Base-by-base conservation (phyloP, 139 green algal genomes). In the Edaphochlamys debaryana region DNA sequence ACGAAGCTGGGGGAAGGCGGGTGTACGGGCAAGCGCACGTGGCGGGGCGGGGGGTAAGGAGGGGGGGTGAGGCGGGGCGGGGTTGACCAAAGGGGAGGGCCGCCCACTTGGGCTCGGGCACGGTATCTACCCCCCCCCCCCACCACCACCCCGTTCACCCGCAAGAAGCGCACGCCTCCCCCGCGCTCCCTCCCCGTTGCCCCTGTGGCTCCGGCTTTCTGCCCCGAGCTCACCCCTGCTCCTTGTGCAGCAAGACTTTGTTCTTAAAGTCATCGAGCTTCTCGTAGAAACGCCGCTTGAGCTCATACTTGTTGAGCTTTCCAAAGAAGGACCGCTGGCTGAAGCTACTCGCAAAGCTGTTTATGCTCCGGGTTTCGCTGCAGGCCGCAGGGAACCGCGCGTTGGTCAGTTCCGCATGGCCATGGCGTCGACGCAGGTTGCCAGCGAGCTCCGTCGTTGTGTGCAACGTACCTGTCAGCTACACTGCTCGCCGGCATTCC, bases 261-360 rank as follows among this genome's bases (percentile, higher is more conserved):
- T 70, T 80, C 74, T 91, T 88, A n/a, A 91, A 91, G 67, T 91
- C 87, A 4, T 88, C 83, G 15, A 91, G 67, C 48, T 91, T 91
- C 56, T 91, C 87, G 41, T 91, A 91, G 37, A 91, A 91, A 37
- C 77, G 68, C 17, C 80, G 50, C 62, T 90, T 90, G 48, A 90
- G 80, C 75, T 90, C 86, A 79, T 85, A 90, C 75, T 90, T 90
- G 37, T 76, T 75, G 30, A 87, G 69, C 68, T 87, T 90, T 17
- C 74, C 67, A 40, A 90, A 76, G 50, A 84, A 84, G 62, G 67
- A 86, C 8, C 69, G 64, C 32, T 76, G 54, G 62, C 79, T 87
- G 17, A 89, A 67, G 37, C 52, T 79, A 42, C 80, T 87, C 34
- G 72, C 84, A 42, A 86, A 79, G 54, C 69, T 80, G 32, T 73